These are phyloP conservation scores for Helotiales sp. DNA, from an alignment of 2,329 filamentous ascomycete species.

Conservation along the genomic window DNA sequence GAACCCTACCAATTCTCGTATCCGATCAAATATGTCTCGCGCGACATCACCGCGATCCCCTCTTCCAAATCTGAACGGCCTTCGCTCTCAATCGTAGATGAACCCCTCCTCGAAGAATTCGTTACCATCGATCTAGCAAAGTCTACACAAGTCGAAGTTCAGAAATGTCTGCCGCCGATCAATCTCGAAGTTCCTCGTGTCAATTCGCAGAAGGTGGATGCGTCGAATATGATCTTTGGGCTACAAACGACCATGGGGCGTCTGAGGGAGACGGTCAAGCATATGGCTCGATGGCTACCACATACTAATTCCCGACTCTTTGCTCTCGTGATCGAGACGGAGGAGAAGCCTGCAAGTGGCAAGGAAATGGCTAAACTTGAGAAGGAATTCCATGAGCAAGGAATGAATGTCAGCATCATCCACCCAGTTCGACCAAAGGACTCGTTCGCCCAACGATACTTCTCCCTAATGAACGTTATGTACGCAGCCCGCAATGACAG, in stretches of 20 bases:
- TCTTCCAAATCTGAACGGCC: slow-evolving; percentile 27
- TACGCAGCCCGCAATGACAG: slow-evolving; percentile 45
- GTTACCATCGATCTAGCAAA: slow-evolving; percentile 31
- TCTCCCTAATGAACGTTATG: slow-evolving; percentile 50
- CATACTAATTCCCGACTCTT: slow-evolving; percentile 39
- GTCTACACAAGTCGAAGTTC: slow-evolving; percentile 27
- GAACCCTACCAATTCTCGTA: slow-evolving; percentile 39
- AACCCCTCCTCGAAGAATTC: slow-evolving; percentile 37
- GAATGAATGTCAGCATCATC: slow-evolving; percentile 39
- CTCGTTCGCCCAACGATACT: slow-evolving; percentile 48
- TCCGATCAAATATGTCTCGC: slow-evolving; percentile 39
- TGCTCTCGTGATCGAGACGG: slow-evolving; percentile 41
- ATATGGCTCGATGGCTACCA: slow-evolving; percentile 42
- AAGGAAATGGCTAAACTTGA: slow-evolving; percentile 37
- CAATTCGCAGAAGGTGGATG: slow-evolving; percentile 45
- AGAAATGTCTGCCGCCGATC: slow-evolving; percentile 36
- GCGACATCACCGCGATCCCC: slow-evolving; percentile 37
- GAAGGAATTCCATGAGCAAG: slow-evolving; percentile 33
- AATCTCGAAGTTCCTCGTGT: slow-evolving; percentile 36
- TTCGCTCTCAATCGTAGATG: slow-evolving; percentile 35
- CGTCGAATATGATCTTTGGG: slow-evolving; percentile 58
- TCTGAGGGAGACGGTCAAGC: slow-evolving; percentile 39
- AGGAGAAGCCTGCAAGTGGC: slow-evolving; percentile 35
- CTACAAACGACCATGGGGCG: slow-evolving; percentile 40
- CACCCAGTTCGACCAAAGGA: slow-evolving; percentile 36